A percentile compares a stretch with the other conserved stretches of the same genome.
These are phyloP conservation scores for Arthonia radiata DNA, from an alignment of 495 filamentous ascomycete genomes.

Conservation along the genomic window DNA sequence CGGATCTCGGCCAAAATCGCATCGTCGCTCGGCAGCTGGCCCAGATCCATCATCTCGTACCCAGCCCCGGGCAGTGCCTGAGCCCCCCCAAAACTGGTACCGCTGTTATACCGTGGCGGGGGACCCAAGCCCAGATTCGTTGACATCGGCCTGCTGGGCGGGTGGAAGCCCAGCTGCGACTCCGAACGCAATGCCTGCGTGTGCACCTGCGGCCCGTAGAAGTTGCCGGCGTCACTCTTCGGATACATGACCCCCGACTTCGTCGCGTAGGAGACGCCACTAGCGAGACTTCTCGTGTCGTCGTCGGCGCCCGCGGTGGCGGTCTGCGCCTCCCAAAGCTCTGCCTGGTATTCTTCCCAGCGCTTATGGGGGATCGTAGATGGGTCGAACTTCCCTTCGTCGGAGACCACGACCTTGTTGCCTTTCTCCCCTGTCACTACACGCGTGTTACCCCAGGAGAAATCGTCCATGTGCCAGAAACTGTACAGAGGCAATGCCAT, in stretches of 20 bases:
- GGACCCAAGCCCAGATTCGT: slow-evolving; percentile 50
- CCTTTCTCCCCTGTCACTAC: slow-evolving; percentile 92
- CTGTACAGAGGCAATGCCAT: slow-evolving; percentile 79
- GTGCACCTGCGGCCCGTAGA: background rate
- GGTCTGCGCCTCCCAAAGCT: slow-evolving; percentile 88
- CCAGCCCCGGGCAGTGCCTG: slow-evolving; percentile 12
- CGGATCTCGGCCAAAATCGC: slow-evolving; percentile 79
- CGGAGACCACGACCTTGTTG: slow-evolving; percentile 73
- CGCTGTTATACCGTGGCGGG: slow-evolving; percentile 45
- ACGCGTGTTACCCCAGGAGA: slow-evolving; percentile 93
- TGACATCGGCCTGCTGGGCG: slow-evolving; percentile 18
- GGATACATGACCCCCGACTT: too few relatives aligned
- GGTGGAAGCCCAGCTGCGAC: slow-evolving; percentile 43
- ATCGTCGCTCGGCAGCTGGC: slow-evolving; percentile 61
- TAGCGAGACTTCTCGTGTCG: slow-evolving; percentile 67
- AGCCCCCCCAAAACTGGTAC: background rate
- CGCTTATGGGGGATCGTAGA: slow-evolving; percentile 80
- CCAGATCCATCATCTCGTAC: slow-evolving; percentile 47
- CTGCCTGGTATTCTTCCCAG: slow-evolving; percentile 97
- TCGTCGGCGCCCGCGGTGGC: too few relatives aligned
- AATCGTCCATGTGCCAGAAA: slow-evolving; percentile 99
- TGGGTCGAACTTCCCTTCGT: slow-evolving; percentile 97
- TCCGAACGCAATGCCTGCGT: slow-evolving; percentile 35
- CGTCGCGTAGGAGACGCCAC: slow-evolving; percentile 77
- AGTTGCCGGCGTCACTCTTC: too few relatives aligned